Evolutionary conservation across 176 grass and related monocot genomes (phyloP).

Genomic region (Elymus sibiricus): DNA sequence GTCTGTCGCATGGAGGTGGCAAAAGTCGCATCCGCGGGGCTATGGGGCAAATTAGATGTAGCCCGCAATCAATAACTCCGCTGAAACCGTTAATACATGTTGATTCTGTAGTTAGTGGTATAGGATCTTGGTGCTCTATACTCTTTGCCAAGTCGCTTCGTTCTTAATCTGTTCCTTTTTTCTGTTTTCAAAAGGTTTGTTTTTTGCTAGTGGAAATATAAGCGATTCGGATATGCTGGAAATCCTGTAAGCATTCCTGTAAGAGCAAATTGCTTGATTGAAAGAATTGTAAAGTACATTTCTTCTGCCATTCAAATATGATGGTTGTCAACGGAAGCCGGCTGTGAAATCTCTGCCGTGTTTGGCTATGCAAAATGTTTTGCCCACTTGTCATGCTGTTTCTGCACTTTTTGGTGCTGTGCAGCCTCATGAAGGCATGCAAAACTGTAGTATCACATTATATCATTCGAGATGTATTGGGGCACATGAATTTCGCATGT

Average conservation of each 20-base stretch:
- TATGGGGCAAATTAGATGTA: constrained; percentile 43
- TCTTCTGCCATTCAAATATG: constrained; percentile 6
- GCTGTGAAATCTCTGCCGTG: neutral
- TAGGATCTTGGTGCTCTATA: constrained; percentile 35
- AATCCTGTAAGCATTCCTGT: constrained; percentile 33
- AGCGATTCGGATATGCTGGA: constrained; percentile 35
- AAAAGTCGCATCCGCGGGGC: constrained; percentile 56
- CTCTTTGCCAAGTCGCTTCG: neutral
- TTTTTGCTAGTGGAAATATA: constrained; percentile 28
- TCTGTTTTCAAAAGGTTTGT: constrained; percentile 30
- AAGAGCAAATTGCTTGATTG: constrained; percentile 32
- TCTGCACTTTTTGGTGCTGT: neutral
- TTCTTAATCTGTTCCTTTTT: neutral
- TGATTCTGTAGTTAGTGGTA: constrained; percentile 46
- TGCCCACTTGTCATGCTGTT: neutral
- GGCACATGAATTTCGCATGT: neutral
- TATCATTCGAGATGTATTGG: too few species aligned
- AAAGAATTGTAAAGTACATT: constrained; percentile 59
- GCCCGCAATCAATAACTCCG: constrained; percentile 24
- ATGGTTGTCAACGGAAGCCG: neutral
- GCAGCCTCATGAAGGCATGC: neutral
- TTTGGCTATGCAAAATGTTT: neutral
- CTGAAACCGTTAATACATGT: constrained; percentile 33
- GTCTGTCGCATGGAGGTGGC: constrained; percentile 73
- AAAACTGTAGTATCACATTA: too few species aligned